These are phyloP conservation scores for Calycina herbarum DNA, from an alignment of 2,329 filamentous ascomycete species.

Conservation along the genomic window DNA sequence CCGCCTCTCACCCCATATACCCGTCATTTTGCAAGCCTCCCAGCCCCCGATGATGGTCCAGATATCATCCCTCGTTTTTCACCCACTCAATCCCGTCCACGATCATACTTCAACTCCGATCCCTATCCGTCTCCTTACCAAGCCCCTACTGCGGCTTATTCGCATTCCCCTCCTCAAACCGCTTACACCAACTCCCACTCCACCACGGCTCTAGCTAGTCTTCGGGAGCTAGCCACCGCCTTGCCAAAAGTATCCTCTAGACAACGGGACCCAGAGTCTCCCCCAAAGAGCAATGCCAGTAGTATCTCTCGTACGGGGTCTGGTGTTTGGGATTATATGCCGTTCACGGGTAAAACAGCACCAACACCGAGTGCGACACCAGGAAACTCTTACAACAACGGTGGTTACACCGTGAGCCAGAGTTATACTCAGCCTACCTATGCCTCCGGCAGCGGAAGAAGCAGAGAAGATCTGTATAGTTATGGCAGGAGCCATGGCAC, in stretches of 20 bases:
- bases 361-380: constrained; percentile 31
- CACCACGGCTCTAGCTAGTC: constrained; percentile 31
- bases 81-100: constrained; percentile 59
- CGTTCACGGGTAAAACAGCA: constrained; percentile 29
- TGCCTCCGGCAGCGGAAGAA: constrained; percentile 16
- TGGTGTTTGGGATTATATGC: constrained; percentile 36
- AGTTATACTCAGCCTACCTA: constrained; percentile 18
- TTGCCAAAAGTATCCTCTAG: constrained; percentile 25
- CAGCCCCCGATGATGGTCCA: constrained; percentile 50
- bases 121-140: constrained; percentile 40
- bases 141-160: constrained; percentile 38
- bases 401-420: constrained; percentile 20
- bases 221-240: constrained; percentile 33
- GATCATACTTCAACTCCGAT: constrained; percentile 53
- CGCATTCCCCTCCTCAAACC: constrained; percentile 13
- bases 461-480: constrained; percentile 29
- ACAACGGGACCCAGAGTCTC: constrained; percentile 20
- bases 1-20: constrained; percentile 37
- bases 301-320: constrained; percentile 28
- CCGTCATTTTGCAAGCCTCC: constrained; percentile 39
- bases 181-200: constrained; percentile 19
- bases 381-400: constrained; percentile 27
- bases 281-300: constrained; percentile 21
- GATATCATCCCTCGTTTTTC: constrained; percentile 66
- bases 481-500: constrained; percentile 24